Percentiles rank a stretch among this genome's conserved stretches.
Evolutionary conservation across 352 stramenopile genomes (phyloP).

Genomic region (Elongisporangium prolatum): DNA sequence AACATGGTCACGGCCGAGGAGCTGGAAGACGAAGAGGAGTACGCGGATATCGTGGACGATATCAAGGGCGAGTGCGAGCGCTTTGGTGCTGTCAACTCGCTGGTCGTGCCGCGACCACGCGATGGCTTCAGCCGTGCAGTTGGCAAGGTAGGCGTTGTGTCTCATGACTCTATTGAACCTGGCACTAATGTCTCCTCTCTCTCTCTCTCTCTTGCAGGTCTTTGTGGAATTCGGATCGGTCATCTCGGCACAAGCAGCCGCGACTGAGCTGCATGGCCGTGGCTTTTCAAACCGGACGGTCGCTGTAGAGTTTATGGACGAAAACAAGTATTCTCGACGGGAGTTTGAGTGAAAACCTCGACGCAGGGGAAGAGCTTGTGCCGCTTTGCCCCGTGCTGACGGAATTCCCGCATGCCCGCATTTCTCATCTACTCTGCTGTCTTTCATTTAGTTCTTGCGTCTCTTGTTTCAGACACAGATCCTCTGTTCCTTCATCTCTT

Average conservation of each 20-base stretch:
- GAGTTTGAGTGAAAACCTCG: slow-evolving; percentile 41
- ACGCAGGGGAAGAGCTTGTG: too few species aligned
- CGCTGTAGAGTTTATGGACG: slow-evolving; percentile 83
- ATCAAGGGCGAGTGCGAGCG: slow-evolving; percentile 95
- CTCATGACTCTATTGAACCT: not conserved
- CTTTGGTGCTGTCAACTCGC: slow-evolving; percentile 72
- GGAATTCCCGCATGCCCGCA: too few species aligned
- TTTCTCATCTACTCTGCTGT: too few species aligned
- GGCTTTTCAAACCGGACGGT: slow-evolving; percentile 94
- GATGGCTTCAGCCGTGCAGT: slow-evolving; percentile 55
- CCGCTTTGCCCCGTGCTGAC: too few species aligned
- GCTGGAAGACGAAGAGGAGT: slow-evolving; percentile 94
- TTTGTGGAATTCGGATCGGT: slow-evolving; percentile 93
- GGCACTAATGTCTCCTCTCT: slow-evolving; percentile 7
- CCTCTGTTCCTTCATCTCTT: too few species aligned
- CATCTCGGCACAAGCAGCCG: slow-evolving; percentile 69
- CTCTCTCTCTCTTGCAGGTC: slow-evolving; percentile 53
- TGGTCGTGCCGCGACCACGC: slow-evolving; percentile 67
- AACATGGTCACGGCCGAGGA: slow-evolving; percentile 98
- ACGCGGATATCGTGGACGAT: slow-evolving; percentile 94
- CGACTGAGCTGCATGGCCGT: slow-evolving; percentile 87
- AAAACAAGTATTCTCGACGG: slow-evolving; percentile 81
- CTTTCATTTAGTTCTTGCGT: too few species aligned
- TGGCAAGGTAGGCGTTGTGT: slow-evolving; percentile 37
- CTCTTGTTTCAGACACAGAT: too few species aligned